Conservation (phyloP, 305 asterid species). For the Vinca major region DNA sequence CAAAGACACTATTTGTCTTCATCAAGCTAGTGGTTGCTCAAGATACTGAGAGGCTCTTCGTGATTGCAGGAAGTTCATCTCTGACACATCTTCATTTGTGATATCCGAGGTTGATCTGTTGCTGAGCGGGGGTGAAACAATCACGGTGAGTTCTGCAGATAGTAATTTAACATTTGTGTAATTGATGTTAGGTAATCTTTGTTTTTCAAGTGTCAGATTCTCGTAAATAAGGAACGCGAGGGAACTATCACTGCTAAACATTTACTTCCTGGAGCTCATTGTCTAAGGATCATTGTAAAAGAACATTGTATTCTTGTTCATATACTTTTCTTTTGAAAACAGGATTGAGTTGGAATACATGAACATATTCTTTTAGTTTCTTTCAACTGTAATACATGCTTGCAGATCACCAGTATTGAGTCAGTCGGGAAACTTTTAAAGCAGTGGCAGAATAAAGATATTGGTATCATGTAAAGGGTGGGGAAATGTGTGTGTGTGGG, state of each 20-base stretch:
- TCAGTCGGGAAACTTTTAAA: background rate
- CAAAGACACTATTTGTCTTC: conserved; percentile 9
- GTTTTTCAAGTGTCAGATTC: background rate
- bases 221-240: background rate
- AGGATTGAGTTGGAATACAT: too few relatives aligned
- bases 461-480: too few relatives aligned
- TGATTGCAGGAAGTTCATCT: conserved; percentile 46
- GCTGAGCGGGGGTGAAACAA: conserved; percentile 61
- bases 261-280: background rate
- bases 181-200: conserved; percentile 5
- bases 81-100: conserved; percentile 47
- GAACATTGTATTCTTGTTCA: background rate
- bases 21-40: conserved; percentile 3
- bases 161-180: background rate
- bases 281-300: background rate
- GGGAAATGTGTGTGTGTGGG: too few relatives aligned
- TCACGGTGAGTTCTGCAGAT: conserved; percentile 47
- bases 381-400: background rate
- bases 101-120: conserved; percentile 65
- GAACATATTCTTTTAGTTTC: background rate
- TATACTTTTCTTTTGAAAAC: background rate
- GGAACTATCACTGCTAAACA: background rate
- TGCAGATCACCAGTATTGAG: background rate
- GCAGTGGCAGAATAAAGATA: background rate
- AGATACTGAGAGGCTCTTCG: conserved; percentile 7